phyloP scores from a whole-genome alignment of 805 yeast genomes.

The Yarrowia bubula region DNA sequence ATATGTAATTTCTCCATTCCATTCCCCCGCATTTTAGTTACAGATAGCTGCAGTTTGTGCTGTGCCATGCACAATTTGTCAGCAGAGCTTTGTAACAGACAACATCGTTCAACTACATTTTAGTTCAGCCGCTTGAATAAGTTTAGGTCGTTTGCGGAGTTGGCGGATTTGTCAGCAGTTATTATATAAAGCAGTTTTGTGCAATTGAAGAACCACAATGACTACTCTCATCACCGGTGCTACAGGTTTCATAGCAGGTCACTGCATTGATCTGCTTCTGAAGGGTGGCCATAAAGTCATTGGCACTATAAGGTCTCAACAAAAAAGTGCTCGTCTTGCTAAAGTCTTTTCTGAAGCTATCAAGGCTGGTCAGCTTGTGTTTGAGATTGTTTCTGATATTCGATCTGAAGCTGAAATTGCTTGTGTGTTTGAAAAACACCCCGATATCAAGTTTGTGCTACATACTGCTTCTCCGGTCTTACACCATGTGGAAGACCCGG shows the following conservation, averaged over 20 bases:
- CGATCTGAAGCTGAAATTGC: constrained; percentile 44
- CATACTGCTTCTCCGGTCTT: constrained; percentile 46
- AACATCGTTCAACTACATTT: no score
- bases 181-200: no score
- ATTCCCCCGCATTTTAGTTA: no score
- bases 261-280: constrained; percentile 42
- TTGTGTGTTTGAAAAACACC: constrained; percentile 47
- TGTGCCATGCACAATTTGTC: no score
- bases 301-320: constrained; percentile 48
- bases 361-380: constrained; percentile 33
- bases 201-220: no score
- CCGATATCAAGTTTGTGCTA: constrained; percentile 38
- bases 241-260: constrained; percentile 49
- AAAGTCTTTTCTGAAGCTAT: constrained; percentile 27
- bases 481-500: constrained; percentile 39
- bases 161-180: no score
- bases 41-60: no score
- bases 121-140: no score
- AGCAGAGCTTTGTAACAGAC: no score
- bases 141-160: no score
- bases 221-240: constrained; percentile 47
- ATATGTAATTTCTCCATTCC: no score
- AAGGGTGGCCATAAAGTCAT: constrained; percentile 45
- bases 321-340: constrained; percentile 42
- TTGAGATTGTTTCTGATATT: constrained; percentile 38